A percentile compares a stretch with the other conserved stretches of the same genome.
These are phyloP conservation scores for Russula vinacea DNA, from an alignment of 768 basidiomycete species.

Conservation along the genomic window DNA sequence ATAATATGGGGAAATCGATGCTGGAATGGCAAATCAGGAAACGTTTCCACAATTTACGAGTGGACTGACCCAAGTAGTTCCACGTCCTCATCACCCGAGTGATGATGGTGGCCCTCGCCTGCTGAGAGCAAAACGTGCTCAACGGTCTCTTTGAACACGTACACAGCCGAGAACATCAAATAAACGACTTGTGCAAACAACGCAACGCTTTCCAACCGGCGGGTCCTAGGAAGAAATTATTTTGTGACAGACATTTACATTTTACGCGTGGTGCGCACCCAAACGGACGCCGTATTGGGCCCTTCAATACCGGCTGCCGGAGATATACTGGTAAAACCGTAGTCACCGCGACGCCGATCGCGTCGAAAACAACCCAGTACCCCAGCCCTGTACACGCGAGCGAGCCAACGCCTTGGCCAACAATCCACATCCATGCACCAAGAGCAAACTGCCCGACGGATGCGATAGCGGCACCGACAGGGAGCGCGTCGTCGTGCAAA, in stretches of 20 bases:
- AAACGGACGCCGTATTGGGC: conserved; percentile 45
- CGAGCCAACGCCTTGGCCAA: conserved; percentile 84
- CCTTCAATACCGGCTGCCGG: conserved; percentile 35
- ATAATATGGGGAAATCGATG: conserved; percentile 63
- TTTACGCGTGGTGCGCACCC: conserved; percentile 47
- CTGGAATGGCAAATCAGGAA: conserved; percentile 35
- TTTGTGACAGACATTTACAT: neutral
- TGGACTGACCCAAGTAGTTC: conserved; percentile 42
- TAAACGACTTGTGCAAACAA: conserved; percentile 92
- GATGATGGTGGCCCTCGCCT: conserved; percentile 66
- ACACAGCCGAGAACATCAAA: conserved; percentile 89
- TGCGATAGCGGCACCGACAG: conserved; percentile 26
- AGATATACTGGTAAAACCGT: conserved; percentile 48
- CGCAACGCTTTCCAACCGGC: conserved; percentile 63
- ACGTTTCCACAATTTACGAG: neutral
- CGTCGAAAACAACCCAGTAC: conserved; percentile 95
- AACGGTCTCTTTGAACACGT: conserved; percentile 95
- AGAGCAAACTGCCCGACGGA: conserved; percentile 52
- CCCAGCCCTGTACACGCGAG: conserved; percentile 87
- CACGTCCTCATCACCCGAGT: conserved; percentile 54
- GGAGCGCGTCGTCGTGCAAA: conserved; percentile 14
- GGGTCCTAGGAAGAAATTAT: conserved; percentile 44
- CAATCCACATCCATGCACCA: conserved; percentile 80
- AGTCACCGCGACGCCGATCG: conserved; percentile 68
- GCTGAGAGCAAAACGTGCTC: conserved; percentile 84